Conservation (phyloP, 768 basidiomycete genomes). For the Leccinum broughii region DNA sequence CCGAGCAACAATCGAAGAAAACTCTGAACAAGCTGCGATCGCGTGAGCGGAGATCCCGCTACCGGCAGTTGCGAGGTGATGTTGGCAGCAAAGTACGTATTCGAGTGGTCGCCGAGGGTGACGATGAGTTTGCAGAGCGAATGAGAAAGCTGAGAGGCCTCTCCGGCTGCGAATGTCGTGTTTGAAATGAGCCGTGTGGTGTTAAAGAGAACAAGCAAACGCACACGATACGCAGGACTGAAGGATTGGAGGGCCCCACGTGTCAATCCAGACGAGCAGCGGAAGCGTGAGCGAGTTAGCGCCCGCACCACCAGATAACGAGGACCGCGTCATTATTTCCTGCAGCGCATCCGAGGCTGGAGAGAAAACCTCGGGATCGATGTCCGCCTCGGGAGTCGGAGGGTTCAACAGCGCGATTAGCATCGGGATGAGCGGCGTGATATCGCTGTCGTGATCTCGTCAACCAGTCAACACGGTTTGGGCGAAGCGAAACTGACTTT, state of each 20-base stretch:
- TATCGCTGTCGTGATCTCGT: neutral
- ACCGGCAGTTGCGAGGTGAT: slow-evolving; percentile 50
- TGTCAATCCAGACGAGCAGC: slow-evolving; percentile 74
- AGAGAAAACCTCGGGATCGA: slow-evolving; percentile 54
- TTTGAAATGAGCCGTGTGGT: neutral
- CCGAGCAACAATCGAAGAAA: slow-evolving; percentile 72
- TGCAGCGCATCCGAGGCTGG: slow-evolving; percentile 70
- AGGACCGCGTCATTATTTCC: slow-evolving; percentile 75
- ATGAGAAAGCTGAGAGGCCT: slow-evolving; percentile 57
- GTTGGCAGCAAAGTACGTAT: slow-evolving; percentile 69
- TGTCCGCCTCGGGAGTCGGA: too few relatives aligned
- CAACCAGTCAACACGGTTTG: neutral
- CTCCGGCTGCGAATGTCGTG: slow-evolving; percentile 14
- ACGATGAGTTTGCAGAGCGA: slow-evolving; percentile 80
- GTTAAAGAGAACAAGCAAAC: slow-evolving; percentile 13
- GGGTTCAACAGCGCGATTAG: too few relatives aligned
- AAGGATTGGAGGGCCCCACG: slow-evolving; percentile 50
- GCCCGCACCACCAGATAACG: slow-evolving; percentile 69
- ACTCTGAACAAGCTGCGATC: slow-evolving; percentile 59
- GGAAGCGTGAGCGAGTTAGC: slow-evolving; percentile 79
- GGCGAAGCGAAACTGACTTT: slow-evolving; percentile 46
- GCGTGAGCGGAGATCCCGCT: slow-evolving; percentile 37
- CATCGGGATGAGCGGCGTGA: too few relatives aligned
- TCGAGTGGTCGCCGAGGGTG: slow-evolving; percentile 85
- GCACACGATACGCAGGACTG: slow-evolving; percentile 38